Base-by-base conservation (phyloP, 139 green algal species). In the Ettlia oleoabundans region DNA sequence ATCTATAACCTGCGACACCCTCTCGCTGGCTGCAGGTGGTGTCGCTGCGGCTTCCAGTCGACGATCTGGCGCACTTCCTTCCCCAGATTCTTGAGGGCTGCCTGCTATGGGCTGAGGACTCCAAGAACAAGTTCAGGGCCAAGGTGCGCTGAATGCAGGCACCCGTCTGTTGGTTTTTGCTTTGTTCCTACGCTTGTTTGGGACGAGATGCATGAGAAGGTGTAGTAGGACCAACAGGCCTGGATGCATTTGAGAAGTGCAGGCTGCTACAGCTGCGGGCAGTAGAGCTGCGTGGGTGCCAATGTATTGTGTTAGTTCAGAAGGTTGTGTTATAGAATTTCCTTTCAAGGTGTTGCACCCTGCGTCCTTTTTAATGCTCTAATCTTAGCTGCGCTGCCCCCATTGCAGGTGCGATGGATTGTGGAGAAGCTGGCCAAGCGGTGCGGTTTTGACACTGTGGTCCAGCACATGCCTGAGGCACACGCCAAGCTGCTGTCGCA, bases 41-140 rank as follows among this genome's bases (percentile, higher is more conserved):
- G 63, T 93, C 90, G 3, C 93, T 95, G 86, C 89, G 95, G 22
- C 84, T 99, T 73, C 91, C 94, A 0, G 89, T 88, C 21, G 85
- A 92, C 1, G 77, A 95, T 41, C 86, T 99, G 76, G 41, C 74
- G 32, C 37, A 61, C 19, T 91, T 96, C 55, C 84, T 98, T 83
- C 81, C 82, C 1, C 35, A 85, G 21, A 93, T 99, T 32, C 76
- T 98, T 61, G 93, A 98, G 78, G 95, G 94, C 30, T 74, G 97
- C 74, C 89, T 99, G 42, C 62, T 98, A 61, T 98, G 95, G 95
- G 86, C 83, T 1, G 89, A 95, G 47, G 96, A 99, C 92, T 91
- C 84, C 55, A 98, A 98, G 81, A 99, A 99, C 92, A 95, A 96
- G 81, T 99, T 98, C 90, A 93, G 92, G 68, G 84, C 97, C 38